Percentiles rank a stretch among this genome's conserved stretches.
Conservation (phyloP, 306 rosid genomes). For the Adenanthera pavonina region DNA sequence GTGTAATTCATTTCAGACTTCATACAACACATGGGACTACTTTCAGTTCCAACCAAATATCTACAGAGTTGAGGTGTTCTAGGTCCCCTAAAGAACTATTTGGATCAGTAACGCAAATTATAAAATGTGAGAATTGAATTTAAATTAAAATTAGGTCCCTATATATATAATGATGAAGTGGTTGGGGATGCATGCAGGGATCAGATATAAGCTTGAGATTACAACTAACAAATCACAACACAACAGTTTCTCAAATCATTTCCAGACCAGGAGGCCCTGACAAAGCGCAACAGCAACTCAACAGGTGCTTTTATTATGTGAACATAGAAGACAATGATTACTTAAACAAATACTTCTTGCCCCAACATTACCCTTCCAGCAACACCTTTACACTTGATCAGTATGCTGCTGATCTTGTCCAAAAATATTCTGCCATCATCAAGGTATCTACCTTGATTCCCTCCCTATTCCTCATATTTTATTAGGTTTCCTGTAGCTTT, state of each 20-base stretch:
- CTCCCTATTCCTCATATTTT: too few species aligned
- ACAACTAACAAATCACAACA: neutral
- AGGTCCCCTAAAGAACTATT: too few species aligned
- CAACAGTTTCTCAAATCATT: neutral
- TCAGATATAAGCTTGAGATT: neutral
- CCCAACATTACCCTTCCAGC: neutral
- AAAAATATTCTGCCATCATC: neutral
- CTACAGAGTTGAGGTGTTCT: too few species aligned
- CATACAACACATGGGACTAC: too few species aligned
- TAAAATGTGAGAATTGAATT: too few species aligned
- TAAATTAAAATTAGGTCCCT: too few species aligned
- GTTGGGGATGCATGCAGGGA: neutral
- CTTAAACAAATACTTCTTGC: neutral
- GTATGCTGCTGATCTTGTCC: neutral
- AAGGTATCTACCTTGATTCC: too few species aligned
- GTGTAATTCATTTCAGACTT: too few species aligned
- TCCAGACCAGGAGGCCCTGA: too few species aligned
- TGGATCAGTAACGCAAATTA: too few species aligned
- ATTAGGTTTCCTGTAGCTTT: too few species aligned
- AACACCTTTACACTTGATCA: neutral
- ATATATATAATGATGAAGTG: neutral
- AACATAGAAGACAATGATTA: neutral
- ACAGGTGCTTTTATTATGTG: neutral
- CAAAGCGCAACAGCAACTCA: neutral
- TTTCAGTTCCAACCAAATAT: too few species aligned